A percentile compares a stretch with the other conserved stretches of the same genome.
These are phyloP conservation scores for Aschersonia sp. DNA, from an alignment of 2,329 filamentous ascomycete genomes.

Conservation along the genomic window DNA sequence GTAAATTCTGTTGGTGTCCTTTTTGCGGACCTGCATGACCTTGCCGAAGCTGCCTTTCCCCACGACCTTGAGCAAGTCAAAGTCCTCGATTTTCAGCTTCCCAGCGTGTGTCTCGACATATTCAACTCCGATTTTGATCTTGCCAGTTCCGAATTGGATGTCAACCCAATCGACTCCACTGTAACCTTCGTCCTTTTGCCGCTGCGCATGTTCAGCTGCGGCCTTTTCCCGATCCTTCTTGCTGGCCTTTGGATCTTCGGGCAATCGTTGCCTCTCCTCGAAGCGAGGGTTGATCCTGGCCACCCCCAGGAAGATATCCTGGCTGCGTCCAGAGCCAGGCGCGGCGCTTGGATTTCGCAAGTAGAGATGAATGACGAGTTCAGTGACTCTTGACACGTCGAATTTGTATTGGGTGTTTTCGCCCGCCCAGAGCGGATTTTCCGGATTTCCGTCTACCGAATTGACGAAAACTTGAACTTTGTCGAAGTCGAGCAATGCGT, in stretches of 20 bases:
- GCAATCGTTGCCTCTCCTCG: constrained; percentile 57
- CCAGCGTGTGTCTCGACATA: constrained; percentile 87
- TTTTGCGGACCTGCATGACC: constrained; percentile 98
- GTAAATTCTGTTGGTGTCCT: constrained; percentile 94
- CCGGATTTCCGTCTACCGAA: constrained; percentile 83
- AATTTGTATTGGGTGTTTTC: constrained; percentile 99
- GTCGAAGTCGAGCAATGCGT: constrained; percentile 93
- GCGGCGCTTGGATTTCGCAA: constrained; percentile 81
- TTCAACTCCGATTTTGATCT: constrained; percentile 81
- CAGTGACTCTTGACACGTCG: constrained; percentile 88
- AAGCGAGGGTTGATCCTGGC: constrained; percentile 85
- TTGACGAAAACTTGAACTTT: constrained; percentile 98
- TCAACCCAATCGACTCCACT: constrained; percentile 80
- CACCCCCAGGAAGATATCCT: constrained; percentile 93
- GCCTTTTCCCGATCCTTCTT: constrained; percentile 79
- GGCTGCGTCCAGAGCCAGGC: constrained; percentile 75
- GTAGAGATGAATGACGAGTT: constrained; percentile 83
- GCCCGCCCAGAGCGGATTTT: constrained; percentile 91
- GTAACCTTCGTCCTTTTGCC: constrained; percentile 36
- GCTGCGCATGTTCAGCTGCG: constrained; percentile 47
- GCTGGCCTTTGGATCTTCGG: constrained; percentile 68
- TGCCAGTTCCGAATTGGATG: constrained; percentile 77
- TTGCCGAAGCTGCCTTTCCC: constrained; percentile 98
- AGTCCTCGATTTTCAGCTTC: constrained; percentile 90
- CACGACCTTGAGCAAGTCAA: constrained; percentile 92